A percentile compares a stretch with the other conserved stretches of the same genome.
Evolutionary conservation across 2,329 filamentous ascomycete genomes (phyloP).

Genomic region (Ophioceras dolichostomum): DNA sequence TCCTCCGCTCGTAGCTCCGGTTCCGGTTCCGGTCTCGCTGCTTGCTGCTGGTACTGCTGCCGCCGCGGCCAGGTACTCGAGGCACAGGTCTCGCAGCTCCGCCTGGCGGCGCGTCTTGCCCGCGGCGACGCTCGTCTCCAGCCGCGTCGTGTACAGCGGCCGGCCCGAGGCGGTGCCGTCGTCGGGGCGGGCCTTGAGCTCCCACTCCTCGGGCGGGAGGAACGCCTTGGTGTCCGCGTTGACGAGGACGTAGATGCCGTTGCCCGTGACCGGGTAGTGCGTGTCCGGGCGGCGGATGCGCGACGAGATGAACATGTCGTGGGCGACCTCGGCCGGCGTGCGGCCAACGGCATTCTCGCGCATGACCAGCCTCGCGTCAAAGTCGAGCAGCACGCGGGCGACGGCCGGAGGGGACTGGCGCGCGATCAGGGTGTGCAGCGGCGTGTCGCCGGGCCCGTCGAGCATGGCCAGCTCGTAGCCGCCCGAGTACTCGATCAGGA

Average conservation of each 20-base stretch:
- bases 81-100: conserved; percentile 1
- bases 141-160: neutral
- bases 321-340: conserved; percentile 57
- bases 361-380: conserved; percentile 46
- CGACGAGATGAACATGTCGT: conserved; percentile 35
- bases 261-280: neutral
- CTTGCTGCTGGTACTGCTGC: too few relatives aligned
- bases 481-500: conserved; percentile 40
- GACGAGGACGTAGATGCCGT: neutral
- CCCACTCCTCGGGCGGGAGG: neutral
- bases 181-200: neutral
- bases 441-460: conserved; percentile 53
- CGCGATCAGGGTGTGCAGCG: conserved; percentile 43
- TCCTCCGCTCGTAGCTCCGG: too few relatives aligned
- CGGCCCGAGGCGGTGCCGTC: neutral
- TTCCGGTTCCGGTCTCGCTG: too few relatives aligned
- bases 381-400: conserved; percentile 34
- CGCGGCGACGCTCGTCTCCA: neutral
- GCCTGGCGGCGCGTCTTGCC: neutral
- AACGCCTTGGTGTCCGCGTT: neutral
- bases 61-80: conserved; percentile 1
- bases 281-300: conserved; percentile 17
- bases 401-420: conserved; percentile 21
- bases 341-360: conserved; percentile 67
- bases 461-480: conserved; percentile 37